Evolutionary conservation across 225 moss, liverwort and hornwort genomes (phyloP).

Genomic region (Anthoceros angustus): DNA sequence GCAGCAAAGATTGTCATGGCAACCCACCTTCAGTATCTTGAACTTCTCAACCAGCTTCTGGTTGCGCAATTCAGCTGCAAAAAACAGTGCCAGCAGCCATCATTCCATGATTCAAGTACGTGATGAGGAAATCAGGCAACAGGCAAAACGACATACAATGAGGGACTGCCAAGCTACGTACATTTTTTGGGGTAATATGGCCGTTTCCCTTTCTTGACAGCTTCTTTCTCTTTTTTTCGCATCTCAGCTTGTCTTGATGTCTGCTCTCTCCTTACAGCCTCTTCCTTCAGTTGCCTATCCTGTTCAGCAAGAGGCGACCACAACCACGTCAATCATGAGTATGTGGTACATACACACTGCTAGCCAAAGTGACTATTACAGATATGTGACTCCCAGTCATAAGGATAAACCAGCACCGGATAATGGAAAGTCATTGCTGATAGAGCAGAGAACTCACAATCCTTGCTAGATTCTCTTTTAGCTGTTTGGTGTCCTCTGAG

Average conservation of each 20-base stretch:
- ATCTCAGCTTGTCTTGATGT: constrained; percentile 25
- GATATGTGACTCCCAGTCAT: not conserved
- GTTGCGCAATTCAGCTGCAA: constrained; percentile 68
- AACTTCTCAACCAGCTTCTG: constrained; percentile 66
- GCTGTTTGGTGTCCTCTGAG: constrained; percentile 28
- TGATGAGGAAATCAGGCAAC: not conserved
- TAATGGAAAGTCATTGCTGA: not conserved
- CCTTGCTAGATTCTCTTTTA: constrained; percentile 39
- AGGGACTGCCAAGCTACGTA: constrained; percentile 16
- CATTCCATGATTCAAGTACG: not conserved
- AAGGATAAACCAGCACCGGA: not conserved
- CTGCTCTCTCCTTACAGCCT: constrained; percentile 55
- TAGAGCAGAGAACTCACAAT: constrained; percentile 47
- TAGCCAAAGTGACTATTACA: not conserved
- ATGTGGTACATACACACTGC: not conserved
- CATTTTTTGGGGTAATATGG: constrained; percentile 76
- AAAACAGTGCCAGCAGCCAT: not conserved
- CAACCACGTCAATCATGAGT: not conserved
- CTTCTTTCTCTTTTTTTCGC: constrained; percentile 39
- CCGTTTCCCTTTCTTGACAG: constrained; percentile 83
- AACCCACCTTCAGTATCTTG: constrained; percentile 66
- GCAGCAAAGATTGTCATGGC: not conserved
- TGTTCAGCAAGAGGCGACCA: constrained; percentile 12
- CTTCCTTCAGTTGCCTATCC: constrained; percentile 77
- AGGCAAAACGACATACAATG: constrained; percentile 2